These are phyloP conservation scores for Talaromyces marneffei DNA, from an alignment of 2,329 filamentous ascomycete species.

Conservation along the genomic window DNA sequence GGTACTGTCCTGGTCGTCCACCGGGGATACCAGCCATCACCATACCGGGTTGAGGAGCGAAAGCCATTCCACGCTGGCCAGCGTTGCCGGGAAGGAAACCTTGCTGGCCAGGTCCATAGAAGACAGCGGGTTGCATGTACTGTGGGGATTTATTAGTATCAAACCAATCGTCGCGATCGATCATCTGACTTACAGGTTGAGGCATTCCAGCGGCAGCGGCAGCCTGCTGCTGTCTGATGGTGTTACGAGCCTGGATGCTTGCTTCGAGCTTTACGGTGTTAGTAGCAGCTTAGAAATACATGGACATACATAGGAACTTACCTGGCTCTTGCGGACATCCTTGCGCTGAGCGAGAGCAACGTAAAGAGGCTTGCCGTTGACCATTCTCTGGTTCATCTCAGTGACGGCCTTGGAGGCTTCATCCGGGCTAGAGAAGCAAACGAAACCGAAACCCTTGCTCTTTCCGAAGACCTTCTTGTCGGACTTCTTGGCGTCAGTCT, in stretches of 20 bases:
- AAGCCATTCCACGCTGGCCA: constrained; percentile 57
- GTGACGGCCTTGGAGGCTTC: constrained; percentile 98
- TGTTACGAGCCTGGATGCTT: constrained; percentile 98
- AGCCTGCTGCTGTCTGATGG: constrained; percentile 95
- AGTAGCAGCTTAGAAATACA: not conserved
- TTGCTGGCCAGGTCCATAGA: constrained; percentile 71
- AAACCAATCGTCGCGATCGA: not conserved
- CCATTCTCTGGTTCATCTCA: constrained; percentile 99
- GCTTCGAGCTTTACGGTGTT: constrained; percentile 64
- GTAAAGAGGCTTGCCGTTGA: constrained; percentile 93
- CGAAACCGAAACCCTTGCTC: constrained; percentile 99
- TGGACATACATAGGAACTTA: constrained; percentile 17
- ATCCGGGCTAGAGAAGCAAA: constrained; percentile 99
- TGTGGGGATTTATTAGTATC: constrained; percentile 27
- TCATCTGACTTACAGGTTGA: constrained; percentile 43
- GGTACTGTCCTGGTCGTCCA: constrained; percentile 80
- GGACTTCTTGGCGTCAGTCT: constrained; percentile 50
- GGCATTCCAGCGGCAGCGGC: constrained; percentile 85
- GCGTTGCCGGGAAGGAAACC: constrained; percentile 51
- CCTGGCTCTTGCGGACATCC: constrained; percentile 96
- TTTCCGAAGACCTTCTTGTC: constrained; percentile 71
- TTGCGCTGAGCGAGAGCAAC: constrained; percentile 98
- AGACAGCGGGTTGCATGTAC: constrained; percentile 86
- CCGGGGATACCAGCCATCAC: constrained; percentile 65
- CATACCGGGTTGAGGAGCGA: constrained; percentile 51